These are phyloP conservation scores for Trichosanthes cucumerina DNA, from an alignment of 306 rosid species.

Conservation along the genomic window DNA sequence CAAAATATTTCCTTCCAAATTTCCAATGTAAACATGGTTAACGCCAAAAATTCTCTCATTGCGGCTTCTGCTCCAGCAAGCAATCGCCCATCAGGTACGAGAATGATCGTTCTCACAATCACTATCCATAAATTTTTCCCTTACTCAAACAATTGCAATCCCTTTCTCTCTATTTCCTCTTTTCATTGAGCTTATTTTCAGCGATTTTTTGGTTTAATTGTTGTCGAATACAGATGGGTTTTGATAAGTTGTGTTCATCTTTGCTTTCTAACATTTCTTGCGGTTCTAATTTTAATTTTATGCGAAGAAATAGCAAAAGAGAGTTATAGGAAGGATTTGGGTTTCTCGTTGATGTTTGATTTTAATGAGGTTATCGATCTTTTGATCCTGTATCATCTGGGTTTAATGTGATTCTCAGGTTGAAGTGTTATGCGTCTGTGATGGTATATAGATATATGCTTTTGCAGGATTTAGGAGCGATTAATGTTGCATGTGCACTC, in stretches of 20 bases:
- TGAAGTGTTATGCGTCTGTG: not conserved
- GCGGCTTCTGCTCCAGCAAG: not conserved
- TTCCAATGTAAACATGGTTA: not conserved
- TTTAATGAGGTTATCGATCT: not conserved
- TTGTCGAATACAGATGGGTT: not conserved
- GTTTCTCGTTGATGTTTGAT: not conserved
- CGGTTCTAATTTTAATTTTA: not conserved
- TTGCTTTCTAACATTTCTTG: not conserved
- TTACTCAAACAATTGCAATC: not conserved
- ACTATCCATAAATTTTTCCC: not conserved
- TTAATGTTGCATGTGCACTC: not conserved
- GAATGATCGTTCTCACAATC: not conserved
- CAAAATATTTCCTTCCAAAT: not conserved
- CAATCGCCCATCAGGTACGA: not conserved
- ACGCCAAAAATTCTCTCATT: not conserved
- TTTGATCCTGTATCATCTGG: not conserved
- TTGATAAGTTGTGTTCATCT: not conserved
- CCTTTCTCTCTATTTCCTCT: not conserved
- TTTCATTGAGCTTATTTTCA: not conserved
- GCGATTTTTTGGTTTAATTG: not conserved
- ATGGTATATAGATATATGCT: not conserved
- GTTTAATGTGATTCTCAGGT: not conserved
- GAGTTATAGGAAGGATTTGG: not conserved
- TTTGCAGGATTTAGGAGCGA: not conserved
- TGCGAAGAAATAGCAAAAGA: not conserved